Percentiles rank a stretch among this genome's conserved stretches.
Evolutionary conservation across 495 filamentous ascomycete species (phyloP).

Genomic region (Chaetomidium leptoderma): DNA sequence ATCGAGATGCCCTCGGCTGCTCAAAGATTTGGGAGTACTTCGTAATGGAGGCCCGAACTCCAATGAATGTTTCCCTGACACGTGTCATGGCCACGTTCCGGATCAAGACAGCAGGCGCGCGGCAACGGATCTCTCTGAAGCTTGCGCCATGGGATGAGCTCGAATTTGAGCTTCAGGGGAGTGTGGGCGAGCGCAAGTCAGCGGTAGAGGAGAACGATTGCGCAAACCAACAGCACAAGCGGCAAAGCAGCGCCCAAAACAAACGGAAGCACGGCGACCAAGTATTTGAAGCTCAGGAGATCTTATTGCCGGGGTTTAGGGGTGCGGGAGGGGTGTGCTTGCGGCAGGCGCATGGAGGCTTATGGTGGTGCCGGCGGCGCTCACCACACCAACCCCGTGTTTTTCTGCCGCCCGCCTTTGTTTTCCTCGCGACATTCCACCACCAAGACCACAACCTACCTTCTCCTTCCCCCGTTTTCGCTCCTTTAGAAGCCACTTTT

Average conservation of each 20-base stretch:
- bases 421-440: constrained; percentile 19
- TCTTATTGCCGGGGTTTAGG: neutral
- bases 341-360: neutral
- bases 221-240: neutral
- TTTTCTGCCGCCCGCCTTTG: constrained; percentile 23
- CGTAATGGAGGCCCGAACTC: neutral
- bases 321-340: neutral
- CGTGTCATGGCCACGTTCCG: constrained; percentile 5
- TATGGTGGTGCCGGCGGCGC: constrained; percentile 6
- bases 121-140: neutral
- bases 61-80: constrained; percentile 5
- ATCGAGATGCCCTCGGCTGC: neutral
- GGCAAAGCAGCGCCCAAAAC: neutral
- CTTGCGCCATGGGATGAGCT: neutral
- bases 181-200: neutral
- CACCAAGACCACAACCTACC: constrained; percentile 1
- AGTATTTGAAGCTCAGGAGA: neutral
- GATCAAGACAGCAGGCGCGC: constrained; percentile 6
- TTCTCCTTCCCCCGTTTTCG: neutral
- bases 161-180: neutral
- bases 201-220: neutral
- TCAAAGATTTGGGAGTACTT: neutral
- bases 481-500: neutral
- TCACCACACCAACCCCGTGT: constrained; percentile 21
- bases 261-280: neutral